Base-by-base conservation (phyloP, 2,329 filamentous ascomycete genomes). In the Didymellaceae sp. region DNA sequence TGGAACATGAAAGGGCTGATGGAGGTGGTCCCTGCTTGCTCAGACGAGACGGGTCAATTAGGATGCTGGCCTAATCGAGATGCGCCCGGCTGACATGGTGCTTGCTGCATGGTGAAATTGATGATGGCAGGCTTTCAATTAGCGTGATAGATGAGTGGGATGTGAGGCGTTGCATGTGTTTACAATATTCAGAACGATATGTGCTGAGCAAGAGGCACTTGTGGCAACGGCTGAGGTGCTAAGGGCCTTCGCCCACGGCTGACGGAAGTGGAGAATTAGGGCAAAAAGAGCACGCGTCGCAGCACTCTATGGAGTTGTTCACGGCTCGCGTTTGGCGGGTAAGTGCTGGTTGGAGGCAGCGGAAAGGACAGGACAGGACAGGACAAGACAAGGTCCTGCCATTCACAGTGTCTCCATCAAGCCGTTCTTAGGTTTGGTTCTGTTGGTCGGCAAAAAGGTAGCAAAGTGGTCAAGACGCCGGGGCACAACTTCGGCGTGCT, bases 1-100 rank as follows among this genome's bases (percentile, higher is more conserved):
- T 60, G 57, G 43, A 55, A 58, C 57, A 38, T 48, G 44, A 37
- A 40, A n/a, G n/a, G 34, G 52, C 43, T 50, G 54, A 45, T 39
- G 45, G 48, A n/a, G 37, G 48, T 45, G 48, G 35, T 26, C 48
- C 31, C 30, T 51, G 48, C 48, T n/a, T n/a, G n/a, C n/a, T 22
- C 13, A 13, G 14, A 50, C 21, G n/a, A n/a, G n/a, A n/a, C n/a
- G n/a, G n/a, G n/a, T 26, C 21, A 5, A 32, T n/a, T 22, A 17
- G 30, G 18, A 22, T n/a, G 8, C 14, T n/a, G n/a, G 35, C 49
- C 37, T 45, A 49, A 54, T 46, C 30, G 45, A 51, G 55, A n/a
- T n/a, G n/a, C 37, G 35, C 31, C 31, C 30, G 40, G 42, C 33
- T 50, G 45, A 51, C 50, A 34, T 33, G 28, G 42, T n/a, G n/a